Percentiles rank a stretch among this genome's conserved stretches.
These are phyloP conservation scores for Wickerhamiella slavikovae DNA, from an alignment of 805 yeast genomes.

Conservation along the genomic window DNA sequence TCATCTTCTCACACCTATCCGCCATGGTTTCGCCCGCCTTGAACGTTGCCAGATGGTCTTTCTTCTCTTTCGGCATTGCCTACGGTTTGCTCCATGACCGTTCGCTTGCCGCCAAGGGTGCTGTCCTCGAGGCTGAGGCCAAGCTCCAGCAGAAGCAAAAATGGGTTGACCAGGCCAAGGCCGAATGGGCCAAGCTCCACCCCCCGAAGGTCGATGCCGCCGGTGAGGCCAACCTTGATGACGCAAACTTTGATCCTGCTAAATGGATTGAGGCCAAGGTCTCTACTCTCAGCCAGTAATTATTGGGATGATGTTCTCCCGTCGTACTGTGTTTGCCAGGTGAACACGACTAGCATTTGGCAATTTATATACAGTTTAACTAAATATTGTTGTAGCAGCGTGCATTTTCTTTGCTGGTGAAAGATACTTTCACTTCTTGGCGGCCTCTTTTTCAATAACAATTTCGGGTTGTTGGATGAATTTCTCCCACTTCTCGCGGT, in stretches of 20 bases:
- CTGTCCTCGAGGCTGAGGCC: conserved; percentile 32
- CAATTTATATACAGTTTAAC: no score
- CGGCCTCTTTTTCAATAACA: no score
- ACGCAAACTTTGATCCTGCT: conserved; percentile 74
- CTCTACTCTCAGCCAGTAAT: background rate
- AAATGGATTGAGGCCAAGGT: conserved; percentile 14
- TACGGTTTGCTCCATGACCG: conserved; percentile 80
- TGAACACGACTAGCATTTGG: no score
- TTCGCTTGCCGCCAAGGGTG: conserved; percentile 39
- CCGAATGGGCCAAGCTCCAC: conserved; percentile 55
- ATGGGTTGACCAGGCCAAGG: conserved; percentile 74
- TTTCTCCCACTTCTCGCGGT: conserved; percentile 12
- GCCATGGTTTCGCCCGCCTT: no score
- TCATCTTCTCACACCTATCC: no score
- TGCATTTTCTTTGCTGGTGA: no score
- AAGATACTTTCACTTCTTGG: no score
- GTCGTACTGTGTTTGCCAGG: no score
- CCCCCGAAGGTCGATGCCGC: conserved; percentile 23
- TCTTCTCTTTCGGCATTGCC: conserved; percentile 69
- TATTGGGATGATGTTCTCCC: no score
- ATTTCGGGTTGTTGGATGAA: no score
- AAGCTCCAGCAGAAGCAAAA: conserved; percentile 46
- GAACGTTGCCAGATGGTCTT: conserved; percentile 87
- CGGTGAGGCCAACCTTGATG: conserved; percentile 48
- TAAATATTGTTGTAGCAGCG: no score